Base-by-base conservation (phyloP, 1,139 yeast species). In the Scheffersomyces titani region DNA sequence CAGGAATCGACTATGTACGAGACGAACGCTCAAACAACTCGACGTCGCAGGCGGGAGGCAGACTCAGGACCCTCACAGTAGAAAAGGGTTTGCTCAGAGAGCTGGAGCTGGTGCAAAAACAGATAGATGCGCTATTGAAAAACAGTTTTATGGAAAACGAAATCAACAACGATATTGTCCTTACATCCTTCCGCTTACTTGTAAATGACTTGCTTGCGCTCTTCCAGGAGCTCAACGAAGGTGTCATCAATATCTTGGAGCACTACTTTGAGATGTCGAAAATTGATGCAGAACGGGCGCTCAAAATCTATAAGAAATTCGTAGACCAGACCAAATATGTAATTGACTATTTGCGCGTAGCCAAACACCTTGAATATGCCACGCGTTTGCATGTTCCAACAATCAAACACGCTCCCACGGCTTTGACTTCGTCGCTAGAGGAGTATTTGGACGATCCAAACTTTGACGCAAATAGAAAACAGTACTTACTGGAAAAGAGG, bases 361-460 rank as follows among this genome's bases (percentile, higher is more conserved):
- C 98, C 5, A 93, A 94, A 69, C 93, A 89, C 69, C 78, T 91
- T 64, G 97, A 92, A 70, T 85, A 87, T 67, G 86, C 94, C 2
- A 92, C 98, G 0, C 92, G 92, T 65, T 78, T 94, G 59, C 92
- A 90, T 68, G 97, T 94, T 40, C 99, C 99, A 30, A 93, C 97
- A 16, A 93, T 94, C 59, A 92, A 92, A 70, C 99, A 94, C 73
- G 98, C 98, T 0, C 98, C 98, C 16, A 93, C 98, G 1, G 96
- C 97, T 30, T 81, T 94, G 65, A 90, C 97, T 7, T 82, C 88
- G 49, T 89, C 96, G 16, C 81, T 94, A 57, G 96, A 92, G 68
- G 98, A 93, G 64, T 96, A 94, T 71, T 77, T 94, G 65, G 83
- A 87, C 67, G 97, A 90, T 70, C 91, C 91, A n/a, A 89, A 88